These are phyloP conservation scores for Bipolaris gigantea DNA, from an alignment of 2,329 filamentous ascomycete species.

Conservation along the genomic window DNA sequence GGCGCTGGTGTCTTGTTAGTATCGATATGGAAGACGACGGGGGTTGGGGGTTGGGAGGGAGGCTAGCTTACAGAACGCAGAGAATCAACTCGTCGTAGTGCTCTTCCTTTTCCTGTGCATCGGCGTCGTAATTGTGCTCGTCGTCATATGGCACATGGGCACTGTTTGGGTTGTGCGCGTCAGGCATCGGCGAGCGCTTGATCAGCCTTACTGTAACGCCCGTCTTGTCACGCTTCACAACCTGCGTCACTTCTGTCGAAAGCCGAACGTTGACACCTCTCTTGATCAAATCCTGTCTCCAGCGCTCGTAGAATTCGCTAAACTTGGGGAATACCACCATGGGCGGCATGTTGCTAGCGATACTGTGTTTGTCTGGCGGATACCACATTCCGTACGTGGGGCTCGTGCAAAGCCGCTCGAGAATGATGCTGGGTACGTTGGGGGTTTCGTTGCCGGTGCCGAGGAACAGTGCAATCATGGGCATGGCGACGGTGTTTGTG, in stretches of 20 bases:
- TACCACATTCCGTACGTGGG: conserved; percentile 64
- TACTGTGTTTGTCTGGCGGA: conserved; percentile 51
- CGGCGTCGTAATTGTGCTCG: conserved; percentile 45
- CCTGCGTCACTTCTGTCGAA: conserved; percentile 58
- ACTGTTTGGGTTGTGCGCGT: conserved; percentile 51
- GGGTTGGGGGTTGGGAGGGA: not conserved
- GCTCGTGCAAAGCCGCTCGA: conserved; percentile 56
- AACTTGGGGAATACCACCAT: conserved; percentile 67
- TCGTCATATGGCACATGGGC: conserved; percentile 46
- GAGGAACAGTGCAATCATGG: conserved; percentile 72
- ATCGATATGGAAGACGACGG: not conserved
- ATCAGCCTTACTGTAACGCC: conserved; percentile 56
- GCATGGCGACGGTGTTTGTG: conserved; percentile 69
- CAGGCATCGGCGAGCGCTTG: conserved; percentile 47
- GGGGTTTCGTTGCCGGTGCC: conserved; percentile 76
- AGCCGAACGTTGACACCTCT: conserved; percentile 61
- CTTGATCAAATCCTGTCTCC: conserved; percentile 56
- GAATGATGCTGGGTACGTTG: conserved; percentile 68
- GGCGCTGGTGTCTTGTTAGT: conserved; percentile 37
- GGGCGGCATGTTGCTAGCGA: conserved; percentile 55
- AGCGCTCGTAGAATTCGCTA: conserved; percentile 62
- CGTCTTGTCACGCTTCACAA: conserved; percentile 55
- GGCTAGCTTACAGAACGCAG: conserved; percentile 54
- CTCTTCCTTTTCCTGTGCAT: conserved; percentile 50
- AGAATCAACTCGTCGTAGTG: conserved; percentile 68